Evolutionary conservation across 805 yeast genomes (phyloP).

Genomic region (Saccharomycopsis selenospora): DNA sequence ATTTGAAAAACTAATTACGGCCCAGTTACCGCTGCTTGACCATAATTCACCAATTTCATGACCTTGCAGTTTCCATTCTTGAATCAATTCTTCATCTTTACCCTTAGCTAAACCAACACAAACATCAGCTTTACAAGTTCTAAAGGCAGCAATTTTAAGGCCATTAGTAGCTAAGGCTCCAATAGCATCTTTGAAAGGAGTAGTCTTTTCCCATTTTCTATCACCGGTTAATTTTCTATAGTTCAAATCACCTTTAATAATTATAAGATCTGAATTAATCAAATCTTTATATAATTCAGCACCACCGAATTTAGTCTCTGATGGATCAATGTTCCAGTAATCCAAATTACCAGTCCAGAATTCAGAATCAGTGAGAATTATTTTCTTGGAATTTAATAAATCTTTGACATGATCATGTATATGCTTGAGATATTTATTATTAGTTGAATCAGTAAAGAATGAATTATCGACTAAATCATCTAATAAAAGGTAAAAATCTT

Average conservation of each 20-base stretch:
- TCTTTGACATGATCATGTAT: conserved; percentile 40
- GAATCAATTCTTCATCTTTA: conserved; percentile 56
- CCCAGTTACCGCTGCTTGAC: conserved; percentile 90
- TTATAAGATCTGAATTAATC: conserved; percentile 55
- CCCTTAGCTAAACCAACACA: conserved; percentile 78
- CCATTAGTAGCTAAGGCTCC: conserved; percentile 58
- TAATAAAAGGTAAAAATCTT: conserved; percentile 60
- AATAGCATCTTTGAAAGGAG: conserved; percentile 65
- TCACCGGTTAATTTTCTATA: conserved; percentile 93
- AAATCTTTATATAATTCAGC: conserved; percentile 54
- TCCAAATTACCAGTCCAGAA: conserved; percentile 85
- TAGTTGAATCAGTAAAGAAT: conserved; percentile 37
- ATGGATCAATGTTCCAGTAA: conserved; percentile 59
- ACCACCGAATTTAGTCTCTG: conserved; percentile 46
- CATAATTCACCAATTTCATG: conserved; percentile 68
- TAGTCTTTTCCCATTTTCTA: conserved; percentile 76
- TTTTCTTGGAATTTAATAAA: conserved; percentile 39
- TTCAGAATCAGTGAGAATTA: conserved; percentile 49
- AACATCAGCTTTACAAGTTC: conserved; percentile 97
- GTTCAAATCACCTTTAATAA: conserved; percentile 93
- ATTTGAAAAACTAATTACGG: conserved; percentile 59
- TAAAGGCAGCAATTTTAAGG: conserved; percentile 61
- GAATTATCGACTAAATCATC: conserved; percentile 45
- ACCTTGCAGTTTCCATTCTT: conserved; percentile 50
- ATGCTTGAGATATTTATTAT: conserved; percentile 33